Conservation (phyloP, 495 filamentous ascomycete species). For the Hapsidospora chrysogenum region DNA sequence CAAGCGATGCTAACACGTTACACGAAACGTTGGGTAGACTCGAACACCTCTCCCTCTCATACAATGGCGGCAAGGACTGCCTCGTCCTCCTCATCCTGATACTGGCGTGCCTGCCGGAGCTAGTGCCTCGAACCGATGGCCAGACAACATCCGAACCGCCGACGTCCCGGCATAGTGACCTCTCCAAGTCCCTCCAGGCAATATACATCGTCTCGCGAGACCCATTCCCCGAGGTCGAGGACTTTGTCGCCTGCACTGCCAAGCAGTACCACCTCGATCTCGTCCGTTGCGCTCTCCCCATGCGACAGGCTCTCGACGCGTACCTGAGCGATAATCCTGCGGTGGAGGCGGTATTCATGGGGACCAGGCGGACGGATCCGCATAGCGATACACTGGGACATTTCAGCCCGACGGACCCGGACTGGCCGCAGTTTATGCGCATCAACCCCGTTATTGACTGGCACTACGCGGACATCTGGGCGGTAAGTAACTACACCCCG, state of each 20-base stretch:
- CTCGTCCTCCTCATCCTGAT: slow-evolving; percentile 83
- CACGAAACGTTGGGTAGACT: slow-evolving; percentile 20
- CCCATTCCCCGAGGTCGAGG: slow-evolving; percentile 72
- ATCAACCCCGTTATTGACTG: slow-evolving; percentile 93
- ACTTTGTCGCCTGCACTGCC: slow-evolving; percentile 54
- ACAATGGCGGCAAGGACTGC: slow-evolving; percentile 98
- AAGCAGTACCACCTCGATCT: slow-evolving; percentile 57
- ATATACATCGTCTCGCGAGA: slow-evolving; percentile 74
- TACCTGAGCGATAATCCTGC: slow-evolving; percentile 48
- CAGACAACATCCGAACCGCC: background rate
- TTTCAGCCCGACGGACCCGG: slow-evolving; percentile 75
- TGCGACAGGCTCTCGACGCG: slow-evolving; percentile 58
- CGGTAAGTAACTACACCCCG: slow-evolving; percentile 29
- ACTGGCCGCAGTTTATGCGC: slow-evolving; percentile 86
- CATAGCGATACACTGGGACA: slow-evolving; percentile 61
- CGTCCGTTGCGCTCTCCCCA: slow-evolving; percentile 58
- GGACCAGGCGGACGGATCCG: slow-evolving; percentile 81
- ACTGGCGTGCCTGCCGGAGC: slow-evolving; percentile 45
- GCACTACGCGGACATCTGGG: slow-evolving; percentile 94
- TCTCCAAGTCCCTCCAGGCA: slow-evolving; percentile 39
- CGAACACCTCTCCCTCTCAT: slow-evolving; percentile 72
- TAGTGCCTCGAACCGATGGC: background rate
- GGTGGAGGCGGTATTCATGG: slow-evolving; percentile 79
- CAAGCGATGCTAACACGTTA: too few species aligned
- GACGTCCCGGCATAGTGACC: slow-evolving; percentile 5